Evolutionary conservation across 441 rosid species (phyloP).

Genomic region (Heliophila coronopifolia): DNA sequence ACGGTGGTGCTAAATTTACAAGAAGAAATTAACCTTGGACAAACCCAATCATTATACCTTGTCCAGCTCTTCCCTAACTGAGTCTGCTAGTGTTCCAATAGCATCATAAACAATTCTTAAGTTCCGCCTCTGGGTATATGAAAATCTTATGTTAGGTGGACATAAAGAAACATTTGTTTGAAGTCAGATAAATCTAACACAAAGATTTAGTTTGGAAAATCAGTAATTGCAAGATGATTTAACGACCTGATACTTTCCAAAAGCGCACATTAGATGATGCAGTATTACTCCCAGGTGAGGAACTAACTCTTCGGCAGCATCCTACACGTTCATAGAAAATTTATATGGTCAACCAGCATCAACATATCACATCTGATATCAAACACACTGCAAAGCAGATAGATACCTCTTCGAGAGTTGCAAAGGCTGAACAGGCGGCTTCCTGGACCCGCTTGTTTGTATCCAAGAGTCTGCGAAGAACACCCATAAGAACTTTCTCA

Average conservation of each 20-base stretch:
- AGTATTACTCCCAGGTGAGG: slow-evolving; percentile 79
- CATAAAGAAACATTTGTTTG: neutral
- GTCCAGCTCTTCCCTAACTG: slow-evolving; percentile 80
- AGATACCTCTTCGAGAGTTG: slow-evolving; percentile 87
- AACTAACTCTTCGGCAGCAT: slow-evolving; percentile 76
- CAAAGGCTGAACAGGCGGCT: slow-evolving; percentile 99
- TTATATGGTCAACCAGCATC: slow-evolving; percentile 17
- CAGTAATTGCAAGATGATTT: slow-evolving; percentile 19
- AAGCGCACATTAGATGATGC: slow-evolving; percentile 93
- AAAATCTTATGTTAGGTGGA: slow-evolving; percentile 21
- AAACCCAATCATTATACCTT: slow-evolving; percentile 43
- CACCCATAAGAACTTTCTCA: slow-evolving; percentile 82
- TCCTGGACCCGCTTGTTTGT: slow-evolving; percentile 95
- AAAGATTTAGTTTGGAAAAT: slow-evolving; percentile 1
- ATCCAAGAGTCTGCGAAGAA: slow-evolving; percentile 80
- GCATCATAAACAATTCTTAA: slow-evolving; percentile 97
- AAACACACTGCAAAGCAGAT: slow-evolving; percentile 18
- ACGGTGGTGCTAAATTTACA: neutral
- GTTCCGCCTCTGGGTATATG: slow-evolving; percentile 63
- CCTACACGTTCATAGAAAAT: slow-evolving; percentile 43
- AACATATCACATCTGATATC: slow-evolving; percentile 10
- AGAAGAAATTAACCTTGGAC: slow-evolving; percentile 4
- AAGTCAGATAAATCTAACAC: slow-evolving; percentile 2
- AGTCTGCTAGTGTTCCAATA: slow-evolving; percentile 97
- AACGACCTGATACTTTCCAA: slow-evolving; percentile 93